phyloP scores from a whole-genome alignment of 2,329 filamentous ascomycete species.

The Penicillium rolfsii region DNA sequence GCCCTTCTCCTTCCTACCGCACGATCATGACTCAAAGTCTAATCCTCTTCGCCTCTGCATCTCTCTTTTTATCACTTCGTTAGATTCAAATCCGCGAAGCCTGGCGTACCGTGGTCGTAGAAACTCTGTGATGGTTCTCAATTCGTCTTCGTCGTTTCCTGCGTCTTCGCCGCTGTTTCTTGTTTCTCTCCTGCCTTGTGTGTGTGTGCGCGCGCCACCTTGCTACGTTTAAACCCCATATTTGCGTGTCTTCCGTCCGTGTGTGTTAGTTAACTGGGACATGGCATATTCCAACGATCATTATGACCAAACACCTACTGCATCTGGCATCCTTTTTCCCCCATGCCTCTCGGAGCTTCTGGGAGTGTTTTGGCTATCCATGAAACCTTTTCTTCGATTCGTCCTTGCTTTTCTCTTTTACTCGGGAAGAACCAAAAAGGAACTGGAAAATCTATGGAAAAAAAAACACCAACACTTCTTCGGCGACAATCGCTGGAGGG shows the following conservation, averaged over 20 bases:
- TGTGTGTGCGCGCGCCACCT: conserved; percentile 16
- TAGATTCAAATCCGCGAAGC: conserved; percentile 43
- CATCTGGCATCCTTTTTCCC: conserved; percentile 43
- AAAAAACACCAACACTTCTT: neutral
- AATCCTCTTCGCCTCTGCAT: conserved; percentile 23
- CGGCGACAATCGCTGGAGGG: neutral
- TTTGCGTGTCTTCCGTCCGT: conserved; percentile 17
- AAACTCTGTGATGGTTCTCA: conserved; percentile 29
- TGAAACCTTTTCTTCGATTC: neutral
- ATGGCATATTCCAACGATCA: conserved; percentile 43
- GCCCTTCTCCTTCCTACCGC: conserved; percentile 33
- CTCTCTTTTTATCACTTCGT: conserved; percentile 26
- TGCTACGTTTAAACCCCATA: conserved; percentile 7
- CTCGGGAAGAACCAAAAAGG: conserved; percentile 1
- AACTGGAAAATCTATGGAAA: conserved; percentile 1
- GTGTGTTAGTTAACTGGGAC: conserved; percentile 34
- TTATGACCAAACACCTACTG: conserved; percentile 42
- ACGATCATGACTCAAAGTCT: conserved; percentile 19
- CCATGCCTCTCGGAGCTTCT: conserved; percentile 26
- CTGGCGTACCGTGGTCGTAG: conserved; percentile 46
- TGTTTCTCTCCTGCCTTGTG: conserved; percentile 30
- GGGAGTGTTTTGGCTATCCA: conserved; percentile 37
- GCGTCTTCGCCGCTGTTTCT: conserved; percentile 29
- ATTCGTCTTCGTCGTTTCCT: conserved; percentile 27
- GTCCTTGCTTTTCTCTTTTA: conserved; percentile 4